Percentiles rank a stretch among this genome's conserved stretches.
These are phyloP conservation scores for Phtheirospermum japonicum DNA, from an alignment of 257 asterid species.

Conservation along the genomic window DNA sequence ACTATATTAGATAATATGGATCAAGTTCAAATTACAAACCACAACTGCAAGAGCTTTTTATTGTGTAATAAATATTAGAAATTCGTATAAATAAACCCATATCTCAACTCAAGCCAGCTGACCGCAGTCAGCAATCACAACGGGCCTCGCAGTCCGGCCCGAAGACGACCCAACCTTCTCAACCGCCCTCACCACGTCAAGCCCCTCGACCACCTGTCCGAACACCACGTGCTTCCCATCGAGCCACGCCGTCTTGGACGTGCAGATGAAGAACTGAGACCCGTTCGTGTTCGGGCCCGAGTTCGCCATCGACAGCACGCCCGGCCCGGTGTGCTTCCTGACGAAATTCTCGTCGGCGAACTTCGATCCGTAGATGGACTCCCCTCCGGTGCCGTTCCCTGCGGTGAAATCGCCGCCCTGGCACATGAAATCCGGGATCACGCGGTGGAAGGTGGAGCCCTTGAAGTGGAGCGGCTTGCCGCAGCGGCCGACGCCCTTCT, in stretches of 20 bases:
- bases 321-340: conserved; percentile 65
- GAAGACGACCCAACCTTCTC: conserved; percentile 67
- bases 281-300: conserved; percentile 75
- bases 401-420: conserved; percentile 82
- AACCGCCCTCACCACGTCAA: conserved; percentile 52
- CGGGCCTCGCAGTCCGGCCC: conserved; percentile 60
- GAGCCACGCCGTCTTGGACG: conserved; percentile 67
- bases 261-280: conserved; percentile 67
- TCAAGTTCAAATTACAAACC: too few species aligned
- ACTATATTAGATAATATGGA: too few species aligned
- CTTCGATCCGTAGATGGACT: conserved; percentile 63
- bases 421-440: conserved; percentile 77
- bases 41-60: too few species aligned
- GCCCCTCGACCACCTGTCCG: conserved; percentile 59
- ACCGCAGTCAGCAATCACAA: conserved; percentile 58
- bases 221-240: conserved; percentile 78
- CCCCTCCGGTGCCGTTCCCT: conserved; percentile 76
- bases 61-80: too few species aligned
- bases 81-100: too few species aligned
- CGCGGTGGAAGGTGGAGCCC: conserved; percentile 68
- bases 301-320: conserved; percentile 68
- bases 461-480: conserved; percentile 80
- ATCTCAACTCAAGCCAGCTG: too few species aligned
- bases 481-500: conserved; percentile 52
- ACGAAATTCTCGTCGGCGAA: conserved; percentile 65